Conservation (phyloP, 2,329 filamentous ascomycete genomes). For the Aspergillus luchuensis region DNA sequence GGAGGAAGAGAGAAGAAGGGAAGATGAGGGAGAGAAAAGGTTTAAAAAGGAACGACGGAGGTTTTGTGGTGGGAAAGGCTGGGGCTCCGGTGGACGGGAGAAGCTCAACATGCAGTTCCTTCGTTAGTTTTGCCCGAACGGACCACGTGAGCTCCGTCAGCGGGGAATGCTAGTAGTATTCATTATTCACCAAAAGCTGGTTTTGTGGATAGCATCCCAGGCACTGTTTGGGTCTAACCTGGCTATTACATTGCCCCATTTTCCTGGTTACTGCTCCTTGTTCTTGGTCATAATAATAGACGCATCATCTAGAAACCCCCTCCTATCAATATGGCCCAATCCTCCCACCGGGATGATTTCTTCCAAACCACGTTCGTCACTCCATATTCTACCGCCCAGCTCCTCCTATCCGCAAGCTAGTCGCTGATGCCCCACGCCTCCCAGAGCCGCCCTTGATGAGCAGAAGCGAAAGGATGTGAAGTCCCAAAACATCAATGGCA, state of each 20-base stretch:
- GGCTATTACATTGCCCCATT: neutral
- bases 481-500: constrained; percentile 79
- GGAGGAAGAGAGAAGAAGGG: constrained; percentile 26
- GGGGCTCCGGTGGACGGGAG: constrained; percentile 35
- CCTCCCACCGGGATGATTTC: constrained; percentile 76
- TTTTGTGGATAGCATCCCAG: neutral
- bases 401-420: constrained; percentile 11
- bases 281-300: neutral
- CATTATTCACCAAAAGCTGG: neutral
- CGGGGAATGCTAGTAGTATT: neutral
- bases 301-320: neutral
- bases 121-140: constrained; percentile 17
- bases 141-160: neutral
- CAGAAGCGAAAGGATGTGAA: constrained; percentile 68
- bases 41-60: constrained; percentile 10
- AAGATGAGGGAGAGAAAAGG: constrained; percentile 32
- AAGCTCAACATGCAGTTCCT: constrained; percentile 36
- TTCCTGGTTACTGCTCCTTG: neutral
- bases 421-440: constrained; percentile 17
- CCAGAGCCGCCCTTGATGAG: constrained; percentile 52
- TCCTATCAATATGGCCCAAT: constrained; percentile 59
- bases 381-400: neutral
- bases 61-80: constrained; percentile 33
- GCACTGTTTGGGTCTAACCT: constrained; percentile 1
- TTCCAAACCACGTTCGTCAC: constrained; percentile 82